Percentiles rank a stretch among this genome's conserved stretches.
Conservation (phyloP, 371 early-diverging fungal species). For the Mortierella sp. region DNA sequence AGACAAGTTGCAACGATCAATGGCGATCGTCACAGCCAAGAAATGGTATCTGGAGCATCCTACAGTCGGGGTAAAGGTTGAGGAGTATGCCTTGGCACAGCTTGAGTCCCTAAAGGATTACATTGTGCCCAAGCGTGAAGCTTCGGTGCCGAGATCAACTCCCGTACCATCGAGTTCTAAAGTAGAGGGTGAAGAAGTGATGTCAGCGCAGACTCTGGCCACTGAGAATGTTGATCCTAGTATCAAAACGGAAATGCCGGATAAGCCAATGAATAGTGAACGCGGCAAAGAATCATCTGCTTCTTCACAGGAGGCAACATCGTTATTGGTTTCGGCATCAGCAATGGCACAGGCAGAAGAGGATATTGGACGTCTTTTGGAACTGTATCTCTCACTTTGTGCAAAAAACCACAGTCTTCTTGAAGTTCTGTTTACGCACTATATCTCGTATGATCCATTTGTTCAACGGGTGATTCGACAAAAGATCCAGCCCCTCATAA, state of each 20-base stretch:
- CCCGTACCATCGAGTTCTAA: neutral
- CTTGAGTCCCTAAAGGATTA: slow-evolving; percentile 31
- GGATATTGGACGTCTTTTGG: slow-evolving; percentile 37
- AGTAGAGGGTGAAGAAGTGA: slow-evolving; percentile 21
- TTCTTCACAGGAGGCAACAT: neutral
- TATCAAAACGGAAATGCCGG: slow-evolving; percentile 18
- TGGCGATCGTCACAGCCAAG: slow-evolving; percentile 52
- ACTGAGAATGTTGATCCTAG: neutral
- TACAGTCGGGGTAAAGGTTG: slow-evolving; percentile 43
- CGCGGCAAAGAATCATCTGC: neutral
- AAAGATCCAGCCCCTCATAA: slow-evolving; percentile 80
- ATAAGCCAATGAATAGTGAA: slow-evolving; percentile 8
- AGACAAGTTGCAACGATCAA: slow-evolving; percentile 36
- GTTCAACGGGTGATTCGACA: slow-evolving; percentile 75
- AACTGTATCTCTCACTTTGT: slow-evolving; percentile 51
- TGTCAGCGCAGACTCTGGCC: neutral
- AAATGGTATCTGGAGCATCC: slow-evolving; percentile 54
- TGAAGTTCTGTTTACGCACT: slow-evolving; percentile 32
- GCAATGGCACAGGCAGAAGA: slow-evolving; percentile 36
- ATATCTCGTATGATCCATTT: slow-evolving; percentile 40
- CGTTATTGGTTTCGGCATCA: neutral
- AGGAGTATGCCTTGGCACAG: slow-evolving; percentile 42
- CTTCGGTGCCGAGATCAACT: neutral
- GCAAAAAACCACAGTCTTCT: slow-evolving; percentile 51
- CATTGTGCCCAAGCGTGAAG: slow-evolving; percentile 29